These are phyloP conservation scores for Rhynchosporium secalis DNA, from an alignment of 2,329 filamentous ascomycete genomes.

Conservation along the genomic window DNA sequence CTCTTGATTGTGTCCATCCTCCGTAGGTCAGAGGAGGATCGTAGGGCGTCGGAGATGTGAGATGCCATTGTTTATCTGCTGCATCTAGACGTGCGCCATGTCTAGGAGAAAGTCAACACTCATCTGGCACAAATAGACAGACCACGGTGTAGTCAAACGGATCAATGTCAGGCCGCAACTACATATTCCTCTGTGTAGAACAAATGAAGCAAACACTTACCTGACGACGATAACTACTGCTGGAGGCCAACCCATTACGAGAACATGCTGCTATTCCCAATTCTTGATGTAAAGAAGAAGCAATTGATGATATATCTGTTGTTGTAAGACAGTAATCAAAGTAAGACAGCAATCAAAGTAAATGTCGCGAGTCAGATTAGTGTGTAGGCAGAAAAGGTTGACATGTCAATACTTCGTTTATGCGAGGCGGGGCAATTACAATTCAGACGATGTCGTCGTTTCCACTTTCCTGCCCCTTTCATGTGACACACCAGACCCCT, in stretches of 20 bases:
- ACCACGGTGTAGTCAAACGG: background rate
- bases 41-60: slow-evolving; percentile 90
- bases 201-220: slow-evolving; percentile 39
- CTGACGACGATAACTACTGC: slow-evolving; percentile 53
- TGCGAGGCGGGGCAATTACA: slow-evolving; percentile 6
- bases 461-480: background rate
- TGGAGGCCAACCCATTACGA: slow-evolving; percentile 48
- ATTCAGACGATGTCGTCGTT: slow-evolving; percentile 5
- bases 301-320: background rate
- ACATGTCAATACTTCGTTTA: background rate
- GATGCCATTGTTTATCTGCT: slow-evolving; percentile 92
- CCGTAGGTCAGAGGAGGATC: slow-evolving; percentile 93
- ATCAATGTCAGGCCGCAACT: background rate
- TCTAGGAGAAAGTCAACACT: slow-evolving; percentile 45
- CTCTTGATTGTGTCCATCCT: slow-evolving; percentile 84
- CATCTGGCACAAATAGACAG: background rate
- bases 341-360: background rate
- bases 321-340: background rate
- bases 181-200: background rate
- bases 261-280: slow-evolving; percentile 5
- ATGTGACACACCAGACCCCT: slow-evolving; percentile 6
- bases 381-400: background rate
- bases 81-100: slow-evolving; percentile 94
- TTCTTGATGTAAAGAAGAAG: background rate
- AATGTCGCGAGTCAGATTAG: background rate